Conservation (phyloP, 331 rosid genomes). For the Quercus phellos region DNA sequence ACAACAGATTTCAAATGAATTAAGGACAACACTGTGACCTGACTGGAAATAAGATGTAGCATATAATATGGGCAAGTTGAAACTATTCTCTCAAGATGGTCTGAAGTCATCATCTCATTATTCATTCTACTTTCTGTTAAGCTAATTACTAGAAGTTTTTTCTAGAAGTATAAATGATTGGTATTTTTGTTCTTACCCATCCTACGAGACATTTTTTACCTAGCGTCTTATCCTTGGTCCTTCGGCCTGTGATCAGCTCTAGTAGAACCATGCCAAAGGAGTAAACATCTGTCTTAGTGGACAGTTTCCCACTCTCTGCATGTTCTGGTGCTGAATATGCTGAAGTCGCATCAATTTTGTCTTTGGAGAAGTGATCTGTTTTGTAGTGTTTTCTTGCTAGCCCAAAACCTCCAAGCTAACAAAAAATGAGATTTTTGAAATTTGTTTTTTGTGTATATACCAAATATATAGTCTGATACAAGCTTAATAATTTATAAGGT, state of each 20-base stretch:
- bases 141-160: not conserved
- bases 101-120: not conserved
- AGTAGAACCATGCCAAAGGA: slow-evolving; percentile 42
- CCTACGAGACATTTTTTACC: slow-evolving; percentile 31
- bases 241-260: slow-evolving; percentile 41
- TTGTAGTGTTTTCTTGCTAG: slow-evolving; percentile 22
- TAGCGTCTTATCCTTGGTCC: slow-evolving; percentile 12
- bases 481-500: slow-evolving; percentile 12
- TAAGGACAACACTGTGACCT: too few relatives aligned
- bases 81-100: not conserved
- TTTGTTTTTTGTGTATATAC: not conserved
- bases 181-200: slow-evolving; percentile 36
- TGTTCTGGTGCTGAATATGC: slow-evolving; percentile 39
- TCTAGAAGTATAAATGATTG: not conserved
- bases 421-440: slow-evolving; percentile 5
- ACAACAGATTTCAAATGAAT: not conserved
- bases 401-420: slow-evolving; percentile 41
- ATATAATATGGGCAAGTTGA: too few relatives aligned
- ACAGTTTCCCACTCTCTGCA: slow-evolving; percentile 24
- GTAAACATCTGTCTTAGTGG: slow-evolving; percentile 38
- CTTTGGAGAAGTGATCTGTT: slow-evolving; percentile 13
- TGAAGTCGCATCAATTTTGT: slow-evolving; percentile 15
- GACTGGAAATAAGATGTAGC: too few relatives aligned
- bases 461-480: not conserved
- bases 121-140: not conserved